Conservation (phyloP, 768 basidiomycete genomes). For the Mycena alexandri region DNA sequence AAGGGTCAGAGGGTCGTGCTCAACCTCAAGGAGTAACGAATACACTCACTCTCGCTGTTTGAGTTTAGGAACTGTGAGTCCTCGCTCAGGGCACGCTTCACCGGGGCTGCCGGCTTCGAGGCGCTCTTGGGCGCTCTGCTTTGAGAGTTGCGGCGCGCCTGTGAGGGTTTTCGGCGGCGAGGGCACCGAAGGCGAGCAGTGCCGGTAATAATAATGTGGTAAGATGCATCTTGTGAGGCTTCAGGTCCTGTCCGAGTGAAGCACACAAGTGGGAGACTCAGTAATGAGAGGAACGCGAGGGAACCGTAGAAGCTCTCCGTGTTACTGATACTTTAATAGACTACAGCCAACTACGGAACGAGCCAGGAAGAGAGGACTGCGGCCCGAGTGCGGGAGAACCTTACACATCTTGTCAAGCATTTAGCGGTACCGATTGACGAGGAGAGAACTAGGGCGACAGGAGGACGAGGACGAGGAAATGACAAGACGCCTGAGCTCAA, state of each 20-base stretch:
- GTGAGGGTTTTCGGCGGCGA: conserved; percentile 27
- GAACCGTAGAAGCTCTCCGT: no score
- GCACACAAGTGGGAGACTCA: no score
- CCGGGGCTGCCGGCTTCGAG: conserved; percentile 21
- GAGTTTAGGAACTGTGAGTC: conserved; percentile 23
- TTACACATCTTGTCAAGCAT: no score
- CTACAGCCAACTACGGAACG: no score
- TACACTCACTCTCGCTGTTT: conserved; percentile 23
- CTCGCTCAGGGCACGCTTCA: conserved; percentile 23
- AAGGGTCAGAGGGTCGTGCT: conserved; percentile 20
- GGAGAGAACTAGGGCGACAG: no score
- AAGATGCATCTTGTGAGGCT: conserved; percentile 20
- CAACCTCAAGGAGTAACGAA: conserved; percentile 18
- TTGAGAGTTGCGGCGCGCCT: conserved; percentile 24
- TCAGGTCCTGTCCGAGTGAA: neutral
- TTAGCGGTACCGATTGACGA: no score
- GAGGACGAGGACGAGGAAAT: no score
- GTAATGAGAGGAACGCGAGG: no score
- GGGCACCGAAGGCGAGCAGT: conserved; percentile 24
- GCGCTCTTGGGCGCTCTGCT: conserved; percentile 23
- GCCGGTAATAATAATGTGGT: conserved; percentile 26
- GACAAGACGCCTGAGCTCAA: no score
- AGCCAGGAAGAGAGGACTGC: no score
- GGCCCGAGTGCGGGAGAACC: no score
- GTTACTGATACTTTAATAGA: no score